These are phyloP conservation scores for Pseudogymnoascus sp. DNA, from an alignment of 2,329 filamentous ascomycete genomes.

Conservation along the genomic window DNA sequence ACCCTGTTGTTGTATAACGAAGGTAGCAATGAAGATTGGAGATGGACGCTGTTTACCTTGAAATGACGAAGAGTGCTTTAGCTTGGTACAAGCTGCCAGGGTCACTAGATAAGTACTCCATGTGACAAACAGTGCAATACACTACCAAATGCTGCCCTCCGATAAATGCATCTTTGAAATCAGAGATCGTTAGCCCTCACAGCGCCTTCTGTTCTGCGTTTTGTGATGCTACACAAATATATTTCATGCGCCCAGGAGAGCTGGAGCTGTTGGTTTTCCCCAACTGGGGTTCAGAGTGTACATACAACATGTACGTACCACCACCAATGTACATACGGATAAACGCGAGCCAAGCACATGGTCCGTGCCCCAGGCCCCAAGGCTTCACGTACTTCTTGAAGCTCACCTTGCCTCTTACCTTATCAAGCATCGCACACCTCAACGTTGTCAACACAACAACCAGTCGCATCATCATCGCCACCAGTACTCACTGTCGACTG, in stretches of 20 bases:
- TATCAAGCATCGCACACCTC: constrained; percentile 2
- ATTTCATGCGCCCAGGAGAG: neutral
- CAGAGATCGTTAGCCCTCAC: neutral
- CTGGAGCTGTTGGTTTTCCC: neutral
- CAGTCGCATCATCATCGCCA: neutral
- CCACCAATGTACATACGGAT: neutral
- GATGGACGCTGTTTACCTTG: constrained; percentile 7
- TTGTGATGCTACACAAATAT: neutral
- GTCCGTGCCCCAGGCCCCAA: constrained; percentile 7
- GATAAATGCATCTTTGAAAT: neutral
- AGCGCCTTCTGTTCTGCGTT: neutral
- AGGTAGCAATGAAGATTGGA: neutral
- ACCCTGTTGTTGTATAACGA: constrained; percentile 2
- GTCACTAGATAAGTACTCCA: neutral
- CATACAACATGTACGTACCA: neutral
- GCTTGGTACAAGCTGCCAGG: constrained; percentile 4
- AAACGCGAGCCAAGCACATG: constrained; percentile 1
- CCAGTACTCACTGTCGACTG: neutral
- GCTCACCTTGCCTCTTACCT: constrained; percentile 5
- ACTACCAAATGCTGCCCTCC: neutral
- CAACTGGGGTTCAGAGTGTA: neutral
- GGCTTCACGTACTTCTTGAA: constrained; percentile 8
- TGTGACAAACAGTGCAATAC: neutral
- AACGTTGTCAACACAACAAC: constrained; percentile 3
- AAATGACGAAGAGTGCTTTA: constrained; percentile 1